Conservation (phyloP, 2,329 filamentous ascomycete genomes). For the Xylaria sp. region DNA sequence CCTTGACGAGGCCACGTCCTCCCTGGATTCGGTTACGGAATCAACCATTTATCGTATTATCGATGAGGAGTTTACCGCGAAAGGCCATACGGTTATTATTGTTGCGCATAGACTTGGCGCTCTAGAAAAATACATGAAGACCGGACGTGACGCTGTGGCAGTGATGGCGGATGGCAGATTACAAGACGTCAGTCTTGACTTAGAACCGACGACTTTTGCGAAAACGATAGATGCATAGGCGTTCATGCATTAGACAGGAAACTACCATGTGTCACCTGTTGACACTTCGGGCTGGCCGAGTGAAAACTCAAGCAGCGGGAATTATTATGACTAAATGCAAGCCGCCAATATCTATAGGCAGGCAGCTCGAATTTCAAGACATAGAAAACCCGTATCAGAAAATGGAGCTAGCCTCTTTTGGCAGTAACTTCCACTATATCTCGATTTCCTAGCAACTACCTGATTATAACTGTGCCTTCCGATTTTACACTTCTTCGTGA, state of each 20-base stretch:
- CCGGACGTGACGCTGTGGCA: not conserved
- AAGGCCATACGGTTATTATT: constrained; percentile 50
- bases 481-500: not conserved
- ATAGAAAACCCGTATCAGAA: too few species aligned
- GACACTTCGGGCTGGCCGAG: too few species aligned
- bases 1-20: constrained; percentile 49
- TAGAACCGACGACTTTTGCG: not conserved
- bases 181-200: not conserved
- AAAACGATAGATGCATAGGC: not conserved
- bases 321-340: too few species aligned
- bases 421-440: too few species aligned
- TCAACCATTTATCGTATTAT: constrained; percentile 48
- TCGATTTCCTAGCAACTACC: too few species aligned
- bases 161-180: not conserved
- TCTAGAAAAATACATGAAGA: not conserved
- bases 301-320: too few species aligned
- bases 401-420: too few species aligned
- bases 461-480: not conserved
- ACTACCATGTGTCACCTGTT: too few species aligned
- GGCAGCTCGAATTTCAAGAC: too few species aligned
- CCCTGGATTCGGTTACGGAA: constrained; percentile 51
- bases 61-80: constrained; percentile 44
- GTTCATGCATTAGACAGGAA: too few species aligned
- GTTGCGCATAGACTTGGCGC: constrained; percentile 50
- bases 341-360: too few species aligned